Evolutionary conservation across 306 rosid species (phyloP).

Genomic region (Ormosia emarginata): DNA sequence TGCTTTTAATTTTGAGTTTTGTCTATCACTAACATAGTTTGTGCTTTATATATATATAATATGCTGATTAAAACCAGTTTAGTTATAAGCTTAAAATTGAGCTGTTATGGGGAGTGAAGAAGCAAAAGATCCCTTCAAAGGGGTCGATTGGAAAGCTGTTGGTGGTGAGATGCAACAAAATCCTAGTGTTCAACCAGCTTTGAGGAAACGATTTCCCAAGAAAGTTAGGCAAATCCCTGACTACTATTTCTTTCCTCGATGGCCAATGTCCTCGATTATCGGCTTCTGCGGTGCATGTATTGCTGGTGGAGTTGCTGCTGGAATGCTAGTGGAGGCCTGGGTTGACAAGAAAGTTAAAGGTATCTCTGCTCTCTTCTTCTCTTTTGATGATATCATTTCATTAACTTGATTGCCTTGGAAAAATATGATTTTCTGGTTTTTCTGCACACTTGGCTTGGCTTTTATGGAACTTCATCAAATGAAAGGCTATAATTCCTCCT

Average conservation of each 20-base stretch:
- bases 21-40: not conserved
- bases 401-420: not conserved
- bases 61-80: not conserved
- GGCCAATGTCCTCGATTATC: constrained; percentile 44
- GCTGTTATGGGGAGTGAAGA: constrained; percentile 51
- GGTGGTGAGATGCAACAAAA: constrained; percentile 80
- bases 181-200: constrained; percentile 53
- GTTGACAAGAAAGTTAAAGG: constrained; percentile 79
- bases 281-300: constrained; percentile 56
- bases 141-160: constrained; percentile 89
- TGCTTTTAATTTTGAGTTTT: not conserved
- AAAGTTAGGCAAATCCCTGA: constrained; percentile 77
- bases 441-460: no score
- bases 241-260: constrained; percentile 69
- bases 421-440: not conserved
- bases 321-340: constrained; percentile 83
- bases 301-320: constrained; percentile 78
- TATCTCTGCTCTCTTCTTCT: constrained; percentile 4
- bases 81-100: not conserved
- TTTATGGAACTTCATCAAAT: not conserved
- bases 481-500: not conserved
- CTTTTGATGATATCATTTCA: not conserved
- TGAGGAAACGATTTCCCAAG: constrained; percentile 70
- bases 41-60: not conserved
- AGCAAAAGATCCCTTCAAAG: constrained; percentile 77